Evolutionary conservation across 139 green algal genomes (phyloP).

Genomic region (Asterochloris erici): DNA sequence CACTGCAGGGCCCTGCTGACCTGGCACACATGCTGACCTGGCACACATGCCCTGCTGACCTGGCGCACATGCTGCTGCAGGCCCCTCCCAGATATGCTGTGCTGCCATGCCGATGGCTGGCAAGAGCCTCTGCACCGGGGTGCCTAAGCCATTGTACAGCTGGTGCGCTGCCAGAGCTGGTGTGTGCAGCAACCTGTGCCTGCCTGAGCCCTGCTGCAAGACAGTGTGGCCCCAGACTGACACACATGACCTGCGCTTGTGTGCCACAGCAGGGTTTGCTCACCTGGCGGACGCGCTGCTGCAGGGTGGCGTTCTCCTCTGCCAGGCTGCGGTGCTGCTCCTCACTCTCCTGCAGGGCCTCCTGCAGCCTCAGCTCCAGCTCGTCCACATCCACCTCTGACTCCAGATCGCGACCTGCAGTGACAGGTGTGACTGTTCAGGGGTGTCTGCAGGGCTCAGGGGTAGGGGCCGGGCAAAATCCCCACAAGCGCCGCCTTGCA

Average conservation of each 20-base stretch:
- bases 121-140: not conserved
- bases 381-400: constrained; percentile 10
- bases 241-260: not conserved
- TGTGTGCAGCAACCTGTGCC: not conserved
- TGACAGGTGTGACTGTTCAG: not conserved
- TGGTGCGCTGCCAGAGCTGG: not conserved
- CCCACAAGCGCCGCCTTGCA: not conserved
- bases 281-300: constrained; percentile 14
- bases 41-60: not conserved
- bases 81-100: not conserved
- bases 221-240: not conserved
- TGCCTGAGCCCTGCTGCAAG: not conserved
- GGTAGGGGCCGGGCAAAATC: no score
- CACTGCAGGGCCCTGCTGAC: not conserved
- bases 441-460: not conserved
- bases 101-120: not conserved
- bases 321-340: constrained; percentile 9
- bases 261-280: not conserved
- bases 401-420: not conserved
- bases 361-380: constrained; percentile 1
- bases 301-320: constrained; percentile 6
- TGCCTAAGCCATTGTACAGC: not conserved
- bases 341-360: not conserved
- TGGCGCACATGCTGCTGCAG: not conserved
- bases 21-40: not conserved